phyloP scores from a whole-genome alignment of 139 green algal species.

The Volvox reticuliferus region DNA sequence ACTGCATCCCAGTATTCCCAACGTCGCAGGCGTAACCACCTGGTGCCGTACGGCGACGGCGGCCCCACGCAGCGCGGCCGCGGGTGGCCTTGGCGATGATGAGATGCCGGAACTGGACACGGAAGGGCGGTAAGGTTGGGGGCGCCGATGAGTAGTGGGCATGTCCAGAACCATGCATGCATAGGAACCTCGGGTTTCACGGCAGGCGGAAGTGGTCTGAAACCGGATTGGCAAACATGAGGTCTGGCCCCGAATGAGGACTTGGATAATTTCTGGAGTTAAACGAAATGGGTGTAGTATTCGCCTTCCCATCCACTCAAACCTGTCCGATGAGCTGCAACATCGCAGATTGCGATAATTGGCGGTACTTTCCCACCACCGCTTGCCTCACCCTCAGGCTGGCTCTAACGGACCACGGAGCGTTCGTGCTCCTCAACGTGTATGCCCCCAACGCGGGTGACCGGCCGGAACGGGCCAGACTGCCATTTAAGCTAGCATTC shows the following conservation, averaged over 20 bases:
- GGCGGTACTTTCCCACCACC: not conserved
- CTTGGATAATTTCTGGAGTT: no score
- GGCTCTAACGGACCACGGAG: conserved; percentile 72
- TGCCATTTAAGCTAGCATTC: conserved; percentile 77
- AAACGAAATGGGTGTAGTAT: no score
- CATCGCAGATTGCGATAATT: no score
- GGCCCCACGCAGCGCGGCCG: conserved; percentile 51
- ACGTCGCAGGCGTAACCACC: conserved; percentile 42
- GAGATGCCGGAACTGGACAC: conserved; percentile 59
- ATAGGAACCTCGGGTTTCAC: no score
- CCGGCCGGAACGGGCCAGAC: conserved; percentile 53
- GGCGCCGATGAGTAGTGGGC: no score
- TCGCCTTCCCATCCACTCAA: no score
- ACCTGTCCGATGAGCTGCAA: no score
- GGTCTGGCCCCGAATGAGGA: no score
- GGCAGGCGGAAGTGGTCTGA: no score
- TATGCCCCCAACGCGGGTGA: conserved; percentile 89
- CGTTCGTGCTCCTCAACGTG: conserved; percentile 85
- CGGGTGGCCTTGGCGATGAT: conserved; percentile 62
- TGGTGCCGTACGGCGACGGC: conserved; percentile 32
- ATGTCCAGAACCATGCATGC: no score
- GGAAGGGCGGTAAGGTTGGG: conserved; percentile 66
- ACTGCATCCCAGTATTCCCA: no score
- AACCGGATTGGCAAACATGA: no score
- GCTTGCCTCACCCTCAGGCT: conserved; percentile 29